Evolutionary conservation across 2,329 filamentous ascomycete genomes (phyloP), one percentile per base, ranked within the genome.

Genomic region (Coniella vitis): DNA sequence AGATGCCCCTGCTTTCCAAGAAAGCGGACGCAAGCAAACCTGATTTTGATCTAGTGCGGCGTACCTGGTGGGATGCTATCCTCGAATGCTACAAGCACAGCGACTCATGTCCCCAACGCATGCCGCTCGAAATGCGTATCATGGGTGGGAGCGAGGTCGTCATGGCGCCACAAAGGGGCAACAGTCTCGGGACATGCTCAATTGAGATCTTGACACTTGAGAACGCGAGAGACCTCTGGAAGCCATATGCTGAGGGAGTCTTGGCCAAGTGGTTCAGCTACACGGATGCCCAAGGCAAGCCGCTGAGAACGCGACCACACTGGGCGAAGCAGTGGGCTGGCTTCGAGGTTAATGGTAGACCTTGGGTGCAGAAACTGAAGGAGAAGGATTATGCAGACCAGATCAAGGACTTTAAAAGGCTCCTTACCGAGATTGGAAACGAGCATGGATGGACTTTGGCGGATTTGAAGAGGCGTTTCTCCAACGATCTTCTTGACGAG

Each of bases 1-100:
- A 72, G 54, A 71, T 73, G 22, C 71, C 71, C 0, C 61, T 73
- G 4, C 67, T 65, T 4, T 58, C 64, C 0, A 58, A 57, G 29
- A 49, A 42, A 2, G 55, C 60, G 12, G 58, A 64, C n/a, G 55
- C 62, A 0, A 56, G 56, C 17, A 64, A 65, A 48, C 62, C 67
- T 1, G 71, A 75, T 59, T 72, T 65, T 55, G 61, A 57, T 10
- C 58, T 69, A 17, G 66, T 73, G 1, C 69, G 69, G 45, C 62
- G 63, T 4, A 72, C 71, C 0, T 75, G 72, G 72, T 75, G 72
- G 72, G 72, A 74, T 47, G 69, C 69, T 13, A 73, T 75, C 53
- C 62, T 68, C 5, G 61, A 66, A 1, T 66, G 65, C n/a, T 74
- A 74, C 53, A 56, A 60, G 36, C 58, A 67, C 39, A 56, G 56